Base-by-base conservation (phyloP, 2,329 filamentous ascomycete species). In the Pseudocercospora musae region DNA sequence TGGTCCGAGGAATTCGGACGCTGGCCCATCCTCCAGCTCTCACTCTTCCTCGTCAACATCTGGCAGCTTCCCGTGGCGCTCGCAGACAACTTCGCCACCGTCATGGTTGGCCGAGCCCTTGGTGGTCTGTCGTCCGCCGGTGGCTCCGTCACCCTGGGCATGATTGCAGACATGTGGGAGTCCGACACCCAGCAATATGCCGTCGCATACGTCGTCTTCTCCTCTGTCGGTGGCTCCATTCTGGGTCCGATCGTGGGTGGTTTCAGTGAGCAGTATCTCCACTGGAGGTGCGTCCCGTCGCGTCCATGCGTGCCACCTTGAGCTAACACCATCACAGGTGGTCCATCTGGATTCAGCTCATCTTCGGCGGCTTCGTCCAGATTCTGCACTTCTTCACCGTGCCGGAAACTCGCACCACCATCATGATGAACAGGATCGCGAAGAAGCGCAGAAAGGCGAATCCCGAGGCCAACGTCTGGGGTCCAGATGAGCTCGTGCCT, bases 291-390 rank as follows among this genome's bases (percentile, higher is more conserved):
- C 62, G 70, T 63, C n/a, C 42, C 18, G 27, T n/a, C 25, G 9
- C 18, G 3, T 13, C 25, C 8, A 18, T 58, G 40, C 2, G 9
- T 21, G 20, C 5, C 20, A 20, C 50, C 4, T 9, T 15, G 8
- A 25, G n/a, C 42, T 49, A 18, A 57, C 50, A 8, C 18, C 9
- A 57, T 11, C 27, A n/a, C 53, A 72, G 85, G 70, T 93, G 89
- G 89, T 86, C 82, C 58, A 93, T 95, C 73, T 96, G 91, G 91
- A 90, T 95, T 64, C 91, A 96, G 77, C 85, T 95, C 68, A 92
- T 94, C 70, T 87, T 95, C 58, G 90, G 91, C 31, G 89, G 79
- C 5, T 82, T 85, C 54, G 85, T 93, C 11, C 90, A 94, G 73
- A 25, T 85, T 3, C 72, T 90, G 3, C 74, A 76, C 64, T 74